These are phyloP conservation scores for Acmispon strigosus DNA, from an alignment of 306 rosid genomes.

Conservation along the genomic window DNA sequence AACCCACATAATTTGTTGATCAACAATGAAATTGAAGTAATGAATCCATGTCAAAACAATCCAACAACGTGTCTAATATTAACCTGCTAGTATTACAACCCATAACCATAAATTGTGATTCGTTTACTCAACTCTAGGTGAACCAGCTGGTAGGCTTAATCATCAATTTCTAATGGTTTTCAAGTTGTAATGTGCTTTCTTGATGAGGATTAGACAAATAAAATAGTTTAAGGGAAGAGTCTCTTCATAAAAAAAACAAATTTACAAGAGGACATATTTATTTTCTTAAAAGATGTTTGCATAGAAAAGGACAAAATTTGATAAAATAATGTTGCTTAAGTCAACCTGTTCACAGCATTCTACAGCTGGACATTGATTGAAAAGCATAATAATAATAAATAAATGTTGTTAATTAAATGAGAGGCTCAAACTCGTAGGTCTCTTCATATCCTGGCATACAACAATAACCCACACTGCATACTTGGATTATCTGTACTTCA, in stretches of 20 bases:
- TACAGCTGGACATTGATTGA: constrained; percentile 47
- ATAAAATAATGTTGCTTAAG: constrained; percentile 17
- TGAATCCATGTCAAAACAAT: not conserved
- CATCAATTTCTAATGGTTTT: not conserved
- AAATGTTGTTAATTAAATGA: constrained; percentile 10
- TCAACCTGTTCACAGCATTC: constrained; percentile 31
- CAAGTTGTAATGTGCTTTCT: not conserved
- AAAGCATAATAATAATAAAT: constrained; percentile 15
- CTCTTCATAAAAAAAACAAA: not conserved
- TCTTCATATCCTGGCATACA: constrained; percentile 31
- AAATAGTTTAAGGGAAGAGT: not conserved
- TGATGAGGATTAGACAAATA: constrained; percentile 11
- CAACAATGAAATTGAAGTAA: not conserved
- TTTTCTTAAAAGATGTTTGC: not conserved
- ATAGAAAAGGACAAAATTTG: constrained; percentile 24
- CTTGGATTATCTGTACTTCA: constrained; percentile 21
- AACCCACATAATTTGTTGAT: not conserved
- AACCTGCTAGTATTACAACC: not conserved
- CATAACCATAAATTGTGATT: too few relatives aligned
- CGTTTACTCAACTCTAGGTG: not conserved
- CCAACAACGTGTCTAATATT: not conserved
- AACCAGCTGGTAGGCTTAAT: not conserved
- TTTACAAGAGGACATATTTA: not conserved
- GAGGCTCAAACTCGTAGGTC: constrained; percentile 33
- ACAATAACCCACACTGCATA: constrained; percentile 16